Evolutionary conservation across 352 stramenopile genomes (phyloP).

Genomic region (Phytophthora fragariaefolia): DNA sequence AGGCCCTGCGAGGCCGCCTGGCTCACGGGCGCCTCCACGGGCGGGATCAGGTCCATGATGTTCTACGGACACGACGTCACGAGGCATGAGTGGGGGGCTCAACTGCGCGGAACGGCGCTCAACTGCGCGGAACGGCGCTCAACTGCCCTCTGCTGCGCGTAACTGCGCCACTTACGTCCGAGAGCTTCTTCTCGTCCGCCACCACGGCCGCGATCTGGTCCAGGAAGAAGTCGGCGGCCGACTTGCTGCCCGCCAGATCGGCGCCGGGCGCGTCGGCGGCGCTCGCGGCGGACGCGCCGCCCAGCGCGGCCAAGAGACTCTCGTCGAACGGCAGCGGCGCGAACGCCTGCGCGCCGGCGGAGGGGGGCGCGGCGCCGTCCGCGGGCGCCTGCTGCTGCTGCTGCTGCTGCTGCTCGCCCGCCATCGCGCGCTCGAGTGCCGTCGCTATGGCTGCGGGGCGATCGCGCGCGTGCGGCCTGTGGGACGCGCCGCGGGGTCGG

Average conservation of each 20-base stretch:
- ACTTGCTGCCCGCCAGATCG: conserved; percentile 30
- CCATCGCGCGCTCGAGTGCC: conserved; percentile 25
- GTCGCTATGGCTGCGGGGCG: conserved; percentile 14
- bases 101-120: too few species aligned
- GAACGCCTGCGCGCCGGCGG: conserved; percentile 32
- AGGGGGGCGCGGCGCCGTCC: conserved; percentile 15
- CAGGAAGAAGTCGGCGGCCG: conserved; percentile 65
- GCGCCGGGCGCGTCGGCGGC: conserved; percentile 3
- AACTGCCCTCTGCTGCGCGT: too few species aligned
- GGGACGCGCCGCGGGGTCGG: not conserved
- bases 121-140: too few species aligned
- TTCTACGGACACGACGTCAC: conserved; percentile 45
- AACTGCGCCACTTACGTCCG: conserved; percentile 52
- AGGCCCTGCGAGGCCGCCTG: conserved; percentile 19
- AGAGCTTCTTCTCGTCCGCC: conserved; percentile 81
- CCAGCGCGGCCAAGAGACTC: conserved; percentile 47
- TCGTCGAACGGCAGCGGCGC: conserved; percentile 64
- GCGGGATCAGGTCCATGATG: conserved; percentile 81
- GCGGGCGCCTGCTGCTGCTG: conserved; percentile 28
- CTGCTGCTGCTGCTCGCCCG: conserved; percentile 36
- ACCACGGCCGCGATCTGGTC: conserved; percentile 77
- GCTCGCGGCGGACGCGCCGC: conserved; percentile 14
- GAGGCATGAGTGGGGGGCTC: too few species aligned
- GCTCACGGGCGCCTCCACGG: conserved; percentile 42
- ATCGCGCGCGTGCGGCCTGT: not conserved